Evolutionary conservation across 495 filamentous ascomycete species (phyloP).

Genomic region (Letharia lupina): DNA sequence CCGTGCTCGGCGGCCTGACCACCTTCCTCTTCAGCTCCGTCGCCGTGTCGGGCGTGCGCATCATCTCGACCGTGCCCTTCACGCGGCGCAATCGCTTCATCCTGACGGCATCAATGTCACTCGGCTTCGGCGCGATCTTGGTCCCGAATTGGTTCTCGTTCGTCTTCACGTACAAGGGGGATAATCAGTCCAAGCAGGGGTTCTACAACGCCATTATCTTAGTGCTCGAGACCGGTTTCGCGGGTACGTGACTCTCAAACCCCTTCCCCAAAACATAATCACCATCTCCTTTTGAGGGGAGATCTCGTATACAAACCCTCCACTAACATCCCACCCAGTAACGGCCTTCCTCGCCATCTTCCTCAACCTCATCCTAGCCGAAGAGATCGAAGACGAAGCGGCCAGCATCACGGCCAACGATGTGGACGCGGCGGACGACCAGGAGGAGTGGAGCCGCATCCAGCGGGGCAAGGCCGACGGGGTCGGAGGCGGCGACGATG

Average conservation of each 20-base stretch:
- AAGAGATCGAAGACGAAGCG: slow-evolving; percentile 59
- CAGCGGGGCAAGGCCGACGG: slow-evolving; percentile 15
- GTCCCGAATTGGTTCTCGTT: slow-evolving; percentile 69
- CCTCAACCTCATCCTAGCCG: slow-evolving; percentile 63
- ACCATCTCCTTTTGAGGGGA: too few relatives aligned
- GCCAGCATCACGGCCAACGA: slow-evolving; percentile 20
- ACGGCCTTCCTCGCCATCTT: slow-evolving; percentile 62
- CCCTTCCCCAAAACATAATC: background rate
- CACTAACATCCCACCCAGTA: background rate
- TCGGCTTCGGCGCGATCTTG: slow-evolving; percentile 76
- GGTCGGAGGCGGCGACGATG: background rate
- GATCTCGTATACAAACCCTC: too few relatives aligned
- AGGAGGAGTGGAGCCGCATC: slow-evolving; percentile 22
- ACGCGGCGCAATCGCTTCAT: slow-evolving; percentile 84
- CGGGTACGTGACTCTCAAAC: slow-evolving; percentile 20
- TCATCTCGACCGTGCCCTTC: slow-evolving; percentile 70
- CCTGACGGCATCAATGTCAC: slow-evolving; percentile 64
- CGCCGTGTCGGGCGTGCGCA: slow-evolving; percentile 76
- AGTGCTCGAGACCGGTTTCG: slow-evolving; percentile 68
- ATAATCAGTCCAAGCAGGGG: slow-evolving; percentile 62
- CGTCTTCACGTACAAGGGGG: slow-evolving; percentile 66
- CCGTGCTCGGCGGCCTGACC: slow-evolving; percentile 88
- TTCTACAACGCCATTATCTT: slow-evolving; percentile 77
- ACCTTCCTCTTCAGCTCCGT: slow-evolving; percentile 84
- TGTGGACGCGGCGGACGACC: slow-evolving; percentile 22